Evolutionary conservation across 73 alveolate genomes (phyloP), one percentile per base, ranked within the genome.

Genomic region (Symbiodinium pilosum): DNA sequence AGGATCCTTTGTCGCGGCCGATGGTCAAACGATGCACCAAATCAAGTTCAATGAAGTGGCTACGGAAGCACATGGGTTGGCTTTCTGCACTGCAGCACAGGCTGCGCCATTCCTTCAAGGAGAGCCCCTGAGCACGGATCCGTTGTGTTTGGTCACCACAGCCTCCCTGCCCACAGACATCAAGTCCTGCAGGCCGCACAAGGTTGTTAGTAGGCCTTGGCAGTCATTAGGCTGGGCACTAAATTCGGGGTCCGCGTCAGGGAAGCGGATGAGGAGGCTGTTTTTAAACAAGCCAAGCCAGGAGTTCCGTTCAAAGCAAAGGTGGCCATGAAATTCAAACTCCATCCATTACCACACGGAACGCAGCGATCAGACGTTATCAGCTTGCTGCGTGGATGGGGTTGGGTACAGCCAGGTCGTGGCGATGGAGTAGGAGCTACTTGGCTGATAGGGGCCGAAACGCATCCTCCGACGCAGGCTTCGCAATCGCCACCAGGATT

Each of bases 301-400:
- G 93, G 36, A 2, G 52, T n/a, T 1, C n/a, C 30, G 40, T 85
- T 44, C 36, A 9, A 84, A 18, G 2, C 38, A 3, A 24, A 21
- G 26, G 73, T 84, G n/a, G 6, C 51, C 44, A 8, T 7, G 41
- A 11, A 8, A 11, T 84, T 3, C n/a, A 42, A 36, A 4, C 18
- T 84, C 32, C 92, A 56, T 43, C 92, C 92, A 1, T 73, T 84
- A 30, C 92, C 92, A 4, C 92, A 84, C 92, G 92, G 92, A 43
- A 84, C 43, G 0, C 92, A 84, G 43, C 51, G 42, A 26, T 3
- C 41, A 0, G 75, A 56, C 40, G 16, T 84, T n/a, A 2, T 30
- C 11, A 3, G 16, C 1, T 18, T 84, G 40, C 42, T 84, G 43
- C n/a, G 38, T 26, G 43, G 16, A 2, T 84, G 92, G 92, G 43